Conservation (phyloP, 2,329 filamentous ascomycete species). For the Venturia carpophila region DNA sequence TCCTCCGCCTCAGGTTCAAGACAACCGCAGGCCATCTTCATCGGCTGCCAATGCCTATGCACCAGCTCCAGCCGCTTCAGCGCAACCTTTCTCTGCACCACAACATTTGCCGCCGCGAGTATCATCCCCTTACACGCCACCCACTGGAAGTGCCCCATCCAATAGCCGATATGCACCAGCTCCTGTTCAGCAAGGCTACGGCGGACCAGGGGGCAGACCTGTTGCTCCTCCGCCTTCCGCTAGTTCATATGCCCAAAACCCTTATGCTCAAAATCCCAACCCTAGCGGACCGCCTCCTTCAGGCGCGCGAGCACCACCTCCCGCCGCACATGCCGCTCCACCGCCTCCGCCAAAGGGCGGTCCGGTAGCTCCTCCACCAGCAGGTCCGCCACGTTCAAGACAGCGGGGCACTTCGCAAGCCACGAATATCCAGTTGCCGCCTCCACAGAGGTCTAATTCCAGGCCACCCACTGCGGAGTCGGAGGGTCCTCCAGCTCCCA, state of each 20-base stretch:
- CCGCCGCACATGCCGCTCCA: conserved; percentile 37
- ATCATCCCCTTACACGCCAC: conserved; percentile 78
- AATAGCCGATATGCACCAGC: conserved; percentile 67
- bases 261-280: conserved; percentile 44
- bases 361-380: conserved; percentile 41
- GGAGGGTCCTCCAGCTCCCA: conserved; percentile 11
- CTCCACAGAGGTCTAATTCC: conserved; percentile 38
- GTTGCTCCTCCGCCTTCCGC: conserved; percentile 17
- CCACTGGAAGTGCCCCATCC: conserved; percentile 55
- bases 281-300: conserved; percentile 25
- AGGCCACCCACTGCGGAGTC: conserved; percentile 16
- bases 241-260: conserved; percentile 10
- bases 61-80: conserved; percentile 45
- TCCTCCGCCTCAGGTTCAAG: conserved; percentile 43
- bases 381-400: conserved; percentile 36
- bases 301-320: conserved; percentile 20
- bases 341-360: conserved; percentile 36
- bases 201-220: conserved; percentile 5
- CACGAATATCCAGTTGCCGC: conserved; percentile 23
- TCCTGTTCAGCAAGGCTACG: conserved; percentile 20
- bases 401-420: conserved; percentile 22
- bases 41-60: conserved; percentile 57
- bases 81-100: conserved; percentile 27
- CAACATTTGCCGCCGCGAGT: conserved; percentile 55
- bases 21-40: conserved; percentile 42